Conservation (phyloP, 257 asterid species). For the Mentha longifolia region DNA sequence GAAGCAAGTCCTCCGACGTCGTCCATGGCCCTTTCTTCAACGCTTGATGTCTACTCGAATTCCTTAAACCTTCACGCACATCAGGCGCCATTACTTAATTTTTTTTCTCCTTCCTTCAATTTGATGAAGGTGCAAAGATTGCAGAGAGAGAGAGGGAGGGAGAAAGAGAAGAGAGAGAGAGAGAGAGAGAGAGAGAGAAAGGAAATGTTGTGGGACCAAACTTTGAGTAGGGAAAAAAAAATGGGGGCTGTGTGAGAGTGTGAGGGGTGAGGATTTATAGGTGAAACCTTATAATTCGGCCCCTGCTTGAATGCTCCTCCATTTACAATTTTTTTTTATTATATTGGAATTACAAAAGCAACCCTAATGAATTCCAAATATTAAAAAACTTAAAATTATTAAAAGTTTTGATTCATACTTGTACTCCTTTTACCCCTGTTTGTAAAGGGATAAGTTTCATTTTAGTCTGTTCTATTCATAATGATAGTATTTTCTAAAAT, state of each 20-base stretch:
- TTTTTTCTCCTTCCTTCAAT: neutral
- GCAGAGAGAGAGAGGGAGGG: neutral
- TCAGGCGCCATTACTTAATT: slow-evolving; percentile 52
- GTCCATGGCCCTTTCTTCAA: slow-evolving; percentile 86
- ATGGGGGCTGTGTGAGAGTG: slow-evolving; percentile 49
- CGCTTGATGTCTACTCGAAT: slow-evolving; percentile 26
- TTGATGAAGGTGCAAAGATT: slow-evolving; percentile 23
- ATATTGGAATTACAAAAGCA: slow-evolving; percentile 3
- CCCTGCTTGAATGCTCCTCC: slow-evolving; percentile 66
- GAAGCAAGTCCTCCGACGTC: slow-evolving; percentile 54
- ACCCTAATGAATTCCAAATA: neutral
- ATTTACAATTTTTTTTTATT: slow-evolving; percentile 33
- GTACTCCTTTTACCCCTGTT: no score
- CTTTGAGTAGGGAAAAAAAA: slow-evolving; percentile 32
- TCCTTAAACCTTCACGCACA: slow-evolving; percentile 39
- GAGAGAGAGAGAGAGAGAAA: no score
- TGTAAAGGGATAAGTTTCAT: no score
- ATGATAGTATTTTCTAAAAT: no score
- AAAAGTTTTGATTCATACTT: no score
- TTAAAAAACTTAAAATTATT: no score
- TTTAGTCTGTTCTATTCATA: no score
- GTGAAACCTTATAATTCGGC: slow-evolving; percentile 58
- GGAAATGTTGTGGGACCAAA: slow-evolving; percentile 28
- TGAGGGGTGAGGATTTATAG: slow-evolving; percentile 56
- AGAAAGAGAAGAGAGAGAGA: slow-evolving; percentile 14